Evolutionary conservation across 2,329 filamentous ascomycete species (phyloP), one percentile per base, ranked within the genome.

Genomic region (Cordyceps javanica): DNA sequence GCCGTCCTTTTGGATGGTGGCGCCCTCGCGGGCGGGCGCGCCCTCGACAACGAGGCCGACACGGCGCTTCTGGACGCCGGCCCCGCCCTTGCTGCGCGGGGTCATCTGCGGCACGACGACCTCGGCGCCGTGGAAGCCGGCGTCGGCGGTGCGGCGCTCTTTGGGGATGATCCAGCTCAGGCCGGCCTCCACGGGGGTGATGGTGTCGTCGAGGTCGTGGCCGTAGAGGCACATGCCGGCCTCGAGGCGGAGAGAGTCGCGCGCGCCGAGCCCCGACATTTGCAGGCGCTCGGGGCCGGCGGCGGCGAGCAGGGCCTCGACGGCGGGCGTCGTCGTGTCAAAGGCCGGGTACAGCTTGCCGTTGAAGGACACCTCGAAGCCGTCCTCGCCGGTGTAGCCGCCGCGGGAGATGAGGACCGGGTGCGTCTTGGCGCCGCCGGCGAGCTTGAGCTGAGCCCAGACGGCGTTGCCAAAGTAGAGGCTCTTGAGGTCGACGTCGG

Each of bases 211-310:
- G 38, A 99, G 82, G 72, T 99, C 94, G 75, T 97, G 91, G n/a
- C 94, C 94, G 75, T 99, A 99, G n/a, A 99, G 82, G 73, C 94
- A 99, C 93, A 99, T 96, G 60, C 94, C 94, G 0, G 94, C 94
- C 76, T 99, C 94, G 30, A 99, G 85, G 48, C 94, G 87, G 60
- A 99, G 83, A 61, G 89, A 95, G 73, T 99, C 94, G 62, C 94
- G 85, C 2, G 94, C 91, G 10, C 92, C 94, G 0, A 99, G 82
- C 3, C 94, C 94, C 2, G 93, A 91, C 46, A 96, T 82, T 67
- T 88, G 87, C 16, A 96, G 77, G 53, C 73, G 75, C 61, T 81
- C 78, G 3, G 78, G 73, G 11, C 86, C 83, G 26, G 86, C 86
- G 32, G 82, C 76, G 41, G 79, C 71, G 48, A 96, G 81, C 25